Conservation (phyloP, 352 stramenopile genomes). For the Phytophthora pisi region DNA sequence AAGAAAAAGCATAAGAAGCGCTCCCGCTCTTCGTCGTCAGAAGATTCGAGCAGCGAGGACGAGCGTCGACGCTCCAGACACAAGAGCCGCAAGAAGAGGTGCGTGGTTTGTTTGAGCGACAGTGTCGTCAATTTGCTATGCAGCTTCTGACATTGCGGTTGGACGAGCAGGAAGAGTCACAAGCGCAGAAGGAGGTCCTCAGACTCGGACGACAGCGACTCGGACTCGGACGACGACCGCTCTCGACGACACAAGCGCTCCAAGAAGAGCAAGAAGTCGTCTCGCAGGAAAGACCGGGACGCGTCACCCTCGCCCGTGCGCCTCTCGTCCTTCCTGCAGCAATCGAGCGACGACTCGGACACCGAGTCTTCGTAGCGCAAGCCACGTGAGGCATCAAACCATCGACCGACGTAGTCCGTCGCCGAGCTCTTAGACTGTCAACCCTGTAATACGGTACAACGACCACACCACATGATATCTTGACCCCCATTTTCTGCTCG, state of each 20-base stretch:
- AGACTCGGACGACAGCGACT: constrained; percentile 44
- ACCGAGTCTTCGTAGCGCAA: constrained; percentile 18
- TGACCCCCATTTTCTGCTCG: constrained; percentile 26
- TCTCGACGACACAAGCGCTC: constrained; percentile 39
- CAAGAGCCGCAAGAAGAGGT: constrained; percentile 84
- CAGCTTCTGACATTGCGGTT: constrained; percentile 23
- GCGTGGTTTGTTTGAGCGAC: constrained; percentile 20
- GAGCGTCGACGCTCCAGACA: constrained; percentile 52
- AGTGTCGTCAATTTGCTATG: not conserved
- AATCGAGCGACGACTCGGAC: constrained; percentile 40
- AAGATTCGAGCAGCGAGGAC: constrained; percentile 61
- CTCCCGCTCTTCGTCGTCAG: constrained; percentile 53
- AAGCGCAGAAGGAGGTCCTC: constrained; percentile 62
- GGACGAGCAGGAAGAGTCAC: constrained; percentile 55
- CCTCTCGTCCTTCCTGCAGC: constrained; percentile 93
- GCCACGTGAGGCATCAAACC: not conserved
- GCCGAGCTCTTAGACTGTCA: constrained; percentile 26
- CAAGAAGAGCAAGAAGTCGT: constrained; percentile 52
- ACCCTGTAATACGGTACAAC: constrained; percentile 19
- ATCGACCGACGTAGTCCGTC: not conserved
- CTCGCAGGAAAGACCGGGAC: constrained; percentile 45
- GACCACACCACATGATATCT: constrained; percentile 15
- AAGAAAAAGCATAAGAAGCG: constrained; percentile 85
- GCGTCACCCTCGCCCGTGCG: constrained; percentile 69
- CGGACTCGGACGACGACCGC: constrained; percentile 37